Evolutionary conservation across 306 rosid species (phyloP).

Genomic region (Gynostemma pentaphyllum): DNA sequence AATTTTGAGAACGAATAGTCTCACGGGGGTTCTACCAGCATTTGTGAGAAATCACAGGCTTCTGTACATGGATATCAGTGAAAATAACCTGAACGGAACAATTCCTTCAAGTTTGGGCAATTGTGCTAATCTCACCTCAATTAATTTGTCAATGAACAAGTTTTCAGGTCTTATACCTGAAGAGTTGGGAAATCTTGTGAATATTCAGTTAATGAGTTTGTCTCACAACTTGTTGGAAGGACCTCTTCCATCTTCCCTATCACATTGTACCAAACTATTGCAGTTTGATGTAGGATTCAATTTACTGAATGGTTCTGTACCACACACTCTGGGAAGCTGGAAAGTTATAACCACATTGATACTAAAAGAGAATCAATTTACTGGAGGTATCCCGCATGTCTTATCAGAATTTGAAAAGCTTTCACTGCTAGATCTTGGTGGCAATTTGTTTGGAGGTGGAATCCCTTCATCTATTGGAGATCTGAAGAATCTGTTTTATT

Average conservation of each 20-base stretch:
- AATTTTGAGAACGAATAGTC: constrained; percentile 33
- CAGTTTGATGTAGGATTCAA: constrained; percentile 58
- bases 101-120: constrained; percentile 61
- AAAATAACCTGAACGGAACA: constrained; percentile 38
- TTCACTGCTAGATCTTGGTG: constrained; percentile 56
- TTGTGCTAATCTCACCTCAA: constrained; percentile 34
- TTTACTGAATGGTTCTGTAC: constrained; percentile 54
- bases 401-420: constrained; percentile 33
- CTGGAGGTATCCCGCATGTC: constrained; percentile 50
- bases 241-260: constrained; percentile 50
- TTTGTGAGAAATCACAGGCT: constrained; percentile 30
- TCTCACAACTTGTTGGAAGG: constrained; percentile 55
- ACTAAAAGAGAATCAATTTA: constrained; percentile 51
- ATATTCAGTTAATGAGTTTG: constrained; percentile 39
- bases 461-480: constrained; percentile 57
- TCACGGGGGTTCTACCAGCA: constrained; percentile 54
- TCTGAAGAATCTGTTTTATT: constrained; percentile 31
- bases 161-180: constrained; percentile 41
- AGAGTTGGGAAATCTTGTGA: constrained; percentile 51
- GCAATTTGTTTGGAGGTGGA: constrained; percentile 57
- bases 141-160: constrained; percentile 41
- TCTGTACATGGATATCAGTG: constrained; percentile 32
- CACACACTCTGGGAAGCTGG: constrained; percentile 51
- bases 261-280: constrained; percentile 39
- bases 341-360: constrained; percentile 26